These are phyloP conservation scores for Amylostereum areolatum DNA, from an alignment of 1,284 basidiomycete species.

Conservation along the genomic window DNA sequence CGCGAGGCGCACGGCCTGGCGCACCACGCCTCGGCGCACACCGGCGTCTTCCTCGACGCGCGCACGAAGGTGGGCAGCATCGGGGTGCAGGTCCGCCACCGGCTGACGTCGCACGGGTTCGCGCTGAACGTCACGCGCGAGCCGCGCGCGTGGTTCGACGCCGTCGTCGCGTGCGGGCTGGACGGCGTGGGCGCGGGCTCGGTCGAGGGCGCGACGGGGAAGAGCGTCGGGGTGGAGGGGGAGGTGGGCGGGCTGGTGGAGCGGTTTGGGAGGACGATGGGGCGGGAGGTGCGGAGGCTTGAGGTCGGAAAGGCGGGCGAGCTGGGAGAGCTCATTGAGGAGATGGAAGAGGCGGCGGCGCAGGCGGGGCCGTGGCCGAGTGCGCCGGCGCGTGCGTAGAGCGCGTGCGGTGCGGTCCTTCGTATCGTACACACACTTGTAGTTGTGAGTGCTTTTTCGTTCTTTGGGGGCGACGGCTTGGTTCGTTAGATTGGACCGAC, in stretches of 20 bases:
- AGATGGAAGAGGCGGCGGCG: constrained; percentile 20
- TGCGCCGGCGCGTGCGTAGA: too few species aligned
- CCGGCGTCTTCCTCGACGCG: constrained; percentile 69
- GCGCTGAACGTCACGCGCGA: constrained; percentile 86
- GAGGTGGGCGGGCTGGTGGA: constrained; percentile 49
- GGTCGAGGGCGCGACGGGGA: constrained; percentile 41
- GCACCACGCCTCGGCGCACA: constrained; percentile 56
- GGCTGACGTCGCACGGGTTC: constrained; percentile 94
- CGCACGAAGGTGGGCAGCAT: constrained; percentile 86
- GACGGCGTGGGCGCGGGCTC: constrained; percentile 77
- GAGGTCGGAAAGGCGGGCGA: constrained; percentile 41
- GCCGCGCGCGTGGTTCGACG: constrained; percentile 79
- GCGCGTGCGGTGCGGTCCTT: too few species aligned
- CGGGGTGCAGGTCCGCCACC: constrained; percentile 92
- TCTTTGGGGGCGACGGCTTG: too few species aligned
- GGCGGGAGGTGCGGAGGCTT: constrained; percentile 48
- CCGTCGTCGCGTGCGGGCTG: constrained; percentile 90
- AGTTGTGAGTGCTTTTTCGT: too few species aligned
- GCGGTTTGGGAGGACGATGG: constrained; percentile 48
- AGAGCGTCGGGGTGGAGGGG: constrained; percentile 34
- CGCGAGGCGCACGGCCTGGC: constrained; percentile 48
- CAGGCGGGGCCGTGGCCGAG: too few species aligned
- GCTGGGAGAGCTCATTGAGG: constrained; percentile 42
- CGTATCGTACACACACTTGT: too few species aligned
- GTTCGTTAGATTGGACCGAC: too few species aligned